These are phyloP conservation scores for Mucor velutinosus DNA, from an alignment of 371 early-diverging fungal genomes.

Conservation along the genomic window DNA sequence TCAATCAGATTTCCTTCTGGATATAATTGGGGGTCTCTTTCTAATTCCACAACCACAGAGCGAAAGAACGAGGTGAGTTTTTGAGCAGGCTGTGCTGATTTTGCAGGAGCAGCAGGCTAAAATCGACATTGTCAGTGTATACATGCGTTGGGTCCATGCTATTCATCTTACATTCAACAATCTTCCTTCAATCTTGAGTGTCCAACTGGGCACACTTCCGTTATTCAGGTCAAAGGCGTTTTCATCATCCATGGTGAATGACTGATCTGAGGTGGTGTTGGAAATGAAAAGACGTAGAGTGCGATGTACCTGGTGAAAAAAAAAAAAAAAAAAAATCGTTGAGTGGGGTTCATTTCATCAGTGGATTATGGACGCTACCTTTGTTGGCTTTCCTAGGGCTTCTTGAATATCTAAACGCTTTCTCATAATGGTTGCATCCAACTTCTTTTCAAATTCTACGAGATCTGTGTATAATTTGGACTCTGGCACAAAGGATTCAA, in stretches of 20 bases:
- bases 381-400: slow-evolving; percentile 71
- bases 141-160: background rate
- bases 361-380: slow-evolving; percentile 41
- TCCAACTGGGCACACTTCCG: slow-evolving; percentile 84
- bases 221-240: slow-evolving; percentile 53
- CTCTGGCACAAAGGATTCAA: slow-evolving; percentile 92
- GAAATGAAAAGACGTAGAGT: slow-evolving; percentile 90
- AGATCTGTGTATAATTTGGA: slow-evolving; percentile 85
- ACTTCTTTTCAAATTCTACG: slow-evolving; percentile 81
- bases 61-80: slow-evolving; percentile 89
- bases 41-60: slow-evolving; percentile 80
- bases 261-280: slow-evolving; percentile 77
- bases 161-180: slow-evolving; percentile 66
- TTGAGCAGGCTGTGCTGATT: slow-evolving; percentile 60
- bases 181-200: slow-evolving; percentile 88
- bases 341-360: no score
- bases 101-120: slow-evolving; percentile 51
- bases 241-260: slow-evolving; percentile 38
- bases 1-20: slow-evolving; percentile 75
- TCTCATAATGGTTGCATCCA: slow-evolving; percentile 88
- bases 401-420: slow-evolving; percentile 92
- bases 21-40: slow-evolving; percentile 77
- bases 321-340: background rate
- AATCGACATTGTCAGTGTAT: background rate
- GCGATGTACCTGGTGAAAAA: slow-evolving; percentile 62